Percentiles rank a stretch among this genome's conserved stretches.
Conservation (phyloP, 148 eudicot species). For the Persicaria maculosa region DNA sequence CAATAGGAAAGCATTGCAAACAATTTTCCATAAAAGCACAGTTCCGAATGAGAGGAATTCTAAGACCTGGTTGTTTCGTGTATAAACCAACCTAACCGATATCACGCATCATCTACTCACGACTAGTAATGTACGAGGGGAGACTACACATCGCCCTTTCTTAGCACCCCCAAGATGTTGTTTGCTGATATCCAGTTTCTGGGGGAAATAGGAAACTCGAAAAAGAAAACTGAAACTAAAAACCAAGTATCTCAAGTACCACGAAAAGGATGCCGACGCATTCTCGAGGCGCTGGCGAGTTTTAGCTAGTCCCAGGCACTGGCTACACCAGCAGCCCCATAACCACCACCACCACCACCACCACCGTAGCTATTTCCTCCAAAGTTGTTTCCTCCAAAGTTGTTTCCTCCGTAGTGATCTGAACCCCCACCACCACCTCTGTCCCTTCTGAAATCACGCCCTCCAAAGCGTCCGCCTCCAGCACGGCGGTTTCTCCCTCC, state of each 20-base stretch:
- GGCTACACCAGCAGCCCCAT: constrained; percentile 34
- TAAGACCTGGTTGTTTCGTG: neutral
- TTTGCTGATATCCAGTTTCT: constrained; percentile 10
- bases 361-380: constrained; percentile 27
- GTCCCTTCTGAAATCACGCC: constrained; percentile 63
- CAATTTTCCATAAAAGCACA: constrained; percentile 8
- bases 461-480: constrained; percentile 63
- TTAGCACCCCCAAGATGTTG: constrained; percentile 2
- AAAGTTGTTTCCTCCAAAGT: constrained; percentile 37
- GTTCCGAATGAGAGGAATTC: neutral
- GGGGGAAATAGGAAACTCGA: neutral
- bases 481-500: constrained; percentile 44
- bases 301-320: constrained; percentile 73
- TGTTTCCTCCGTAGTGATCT: constrained; percentile 38
- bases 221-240: neutral
- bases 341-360: constrained; percentile 13
- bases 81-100: constrained; percentile 15
- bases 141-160: neutral
- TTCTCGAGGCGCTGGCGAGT: neutral
- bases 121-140: constrained; percentile 3
- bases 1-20: neutral
- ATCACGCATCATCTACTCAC: constrained; percentile 11
- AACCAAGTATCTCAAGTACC: neutral
- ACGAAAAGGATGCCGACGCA: neutral
- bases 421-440: constrained; percentile 10